These are phyloP conservation scores for Phytophthora palmivora DNA, from an alignment of 352 stramenopile genomes.

Conservation along the genomic window DNA sequence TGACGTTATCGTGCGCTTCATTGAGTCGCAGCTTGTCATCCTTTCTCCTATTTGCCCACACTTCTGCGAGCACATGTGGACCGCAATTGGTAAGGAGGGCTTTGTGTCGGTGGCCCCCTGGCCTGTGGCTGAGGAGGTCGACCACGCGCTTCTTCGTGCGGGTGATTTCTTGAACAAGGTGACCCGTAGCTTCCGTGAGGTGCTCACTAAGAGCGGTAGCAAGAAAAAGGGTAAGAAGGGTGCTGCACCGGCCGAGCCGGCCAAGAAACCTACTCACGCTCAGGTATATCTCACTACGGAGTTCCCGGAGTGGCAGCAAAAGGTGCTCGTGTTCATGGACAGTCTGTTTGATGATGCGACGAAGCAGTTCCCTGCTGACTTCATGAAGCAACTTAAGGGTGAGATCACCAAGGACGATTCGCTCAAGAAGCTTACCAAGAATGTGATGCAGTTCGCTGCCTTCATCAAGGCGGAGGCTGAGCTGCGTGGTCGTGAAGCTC, in stretches of 20 bases:
- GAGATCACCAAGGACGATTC: constrained; percentile 75
- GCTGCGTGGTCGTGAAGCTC: constrained; percentile 91
- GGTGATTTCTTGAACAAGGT: constrained; percentile 94
- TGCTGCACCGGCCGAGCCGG: constrained; percentile 59
- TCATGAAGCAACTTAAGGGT: constrained; percentile 90
- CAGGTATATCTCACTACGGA: constrained; percentile 88
- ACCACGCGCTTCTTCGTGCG: constrained; percentile 93
- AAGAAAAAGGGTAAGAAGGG: constrained; percentile 93
- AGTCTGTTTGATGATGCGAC: constrained; percentile 61
- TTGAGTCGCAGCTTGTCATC: constrained; percentile 93
- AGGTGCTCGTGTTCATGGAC: constrained; percentile 87
- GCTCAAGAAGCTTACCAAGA: constrained; percentile 93
- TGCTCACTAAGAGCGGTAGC: constrained; percentile 69
- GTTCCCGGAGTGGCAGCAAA: constrained; percentile 89
- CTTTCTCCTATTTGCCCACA: constrained; percentile 97
- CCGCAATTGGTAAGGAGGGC: constrained; percentile 91
- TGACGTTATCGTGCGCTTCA: constrained; percentile 94
- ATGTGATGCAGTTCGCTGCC: constrained; percentile 97
- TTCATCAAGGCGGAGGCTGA: constrained; percentile 95
- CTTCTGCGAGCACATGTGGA: constrained; percentile 94
- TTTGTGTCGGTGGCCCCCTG: constrained; percentile 92
- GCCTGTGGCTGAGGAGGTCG: constrained; percentile 87
- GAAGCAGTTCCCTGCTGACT: constrained; percentile 81
- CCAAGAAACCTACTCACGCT: constrained; percentile 89
- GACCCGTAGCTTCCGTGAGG: constrained; percentile 92